These are phyloP conservation scores for Cadophora sp. DNA, from an alignment of 2,329 filamentous ascomycete genomes.

Conservation along the genomic window DNA sequence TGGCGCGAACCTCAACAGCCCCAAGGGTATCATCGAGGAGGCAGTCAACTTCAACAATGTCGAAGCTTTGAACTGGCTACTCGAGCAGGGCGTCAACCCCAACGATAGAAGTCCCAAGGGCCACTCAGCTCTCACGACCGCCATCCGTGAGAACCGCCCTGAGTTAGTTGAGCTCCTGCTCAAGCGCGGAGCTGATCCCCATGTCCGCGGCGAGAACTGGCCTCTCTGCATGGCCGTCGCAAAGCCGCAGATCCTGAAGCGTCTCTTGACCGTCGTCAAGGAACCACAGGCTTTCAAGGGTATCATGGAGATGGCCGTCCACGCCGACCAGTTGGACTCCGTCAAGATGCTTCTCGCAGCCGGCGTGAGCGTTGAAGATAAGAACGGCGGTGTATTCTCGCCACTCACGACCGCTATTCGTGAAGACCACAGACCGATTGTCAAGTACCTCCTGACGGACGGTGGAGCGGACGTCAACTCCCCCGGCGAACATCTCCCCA, in stretches of 20 bases:
- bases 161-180: conserved; percentile 67
- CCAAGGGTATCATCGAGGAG: conserved; percentile 70
- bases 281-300: conserved; percentile 69
- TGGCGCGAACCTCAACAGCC: conserved; percentile 63
- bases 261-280: conserved; percentile 61
- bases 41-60: conserved; percentile 68
- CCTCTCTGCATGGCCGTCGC: conserved; percentile 73
- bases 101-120: conserved; percentile 66
- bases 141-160: conserved; percentile 64
- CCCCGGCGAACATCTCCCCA: conserved; percentile 73
- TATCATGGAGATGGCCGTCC: conserved; percentile 71
- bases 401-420: conserved; percentile 70
- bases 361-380: conserved; percentile 69
- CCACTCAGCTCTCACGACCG: conserved; percentile 68
- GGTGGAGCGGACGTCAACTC: conserved; percentile 69
- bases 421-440: conserved; percentile 66
- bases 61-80: conserved; percentile 64
- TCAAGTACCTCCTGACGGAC: conserved; percentile 65
- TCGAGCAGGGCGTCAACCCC: conserved; percentile 64
- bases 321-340: conserved; percentile 70
- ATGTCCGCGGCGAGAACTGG: conserved; percentile 71
- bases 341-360: conserved; percentile 58
- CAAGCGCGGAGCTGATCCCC: conserved; percentile 64
- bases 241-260: conserved; percentile 64
- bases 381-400: conserved; percentile 76